Conservation (phyloP, 2,329 filamentous ascomycete genomes). For the Chaetomium sp. region DNA sequence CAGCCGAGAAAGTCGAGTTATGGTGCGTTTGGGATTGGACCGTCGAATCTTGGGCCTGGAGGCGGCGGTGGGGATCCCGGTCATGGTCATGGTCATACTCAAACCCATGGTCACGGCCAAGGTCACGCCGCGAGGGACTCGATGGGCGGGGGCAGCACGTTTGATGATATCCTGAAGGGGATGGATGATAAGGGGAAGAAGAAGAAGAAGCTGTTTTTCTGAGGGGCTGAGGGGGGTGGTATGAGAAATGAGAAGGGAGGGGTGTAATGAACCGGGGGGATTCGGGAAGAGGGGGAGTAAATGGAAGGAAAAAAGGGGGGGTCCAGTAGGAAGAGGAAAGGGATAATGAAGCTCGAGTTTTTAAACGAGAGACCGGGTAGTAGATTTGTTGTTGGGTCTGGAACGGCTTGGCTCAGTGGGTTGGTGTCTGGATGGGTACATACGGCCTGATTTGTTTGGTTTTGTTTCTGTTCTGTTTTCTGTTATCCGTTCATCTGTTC, state of each 20-base stretch:
- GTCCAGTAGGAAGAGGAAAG: too few species aligned
- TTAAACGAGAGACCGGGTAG: too few species aligned
- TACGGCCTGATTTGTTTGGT: too few species aligned
- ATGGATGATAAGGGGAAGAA: slow-evolving; percentile 28
- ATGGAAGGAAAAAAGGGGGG: too few species aligned
- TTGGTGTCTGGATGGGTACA: too few species aligned
- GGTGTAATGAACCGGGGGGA: background rate
- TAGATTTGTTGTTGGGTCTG: too few species aligned
- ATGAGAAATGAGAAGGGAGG: too few species aligned
- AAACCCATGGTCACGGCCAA: background rate
- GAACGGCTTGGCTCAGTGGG: too few species aligned
- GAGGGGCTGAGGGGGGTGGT: background rate
- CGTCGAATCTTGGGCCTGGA: slow-evolving; percentile 1
- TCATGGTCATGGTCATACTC: background rate
- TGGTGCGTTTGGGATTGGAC: slow-evolving; percentile 6
- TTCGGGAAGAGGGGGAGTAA: background rate
- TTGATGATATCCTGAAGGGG: slow-evolving; percentile 33
- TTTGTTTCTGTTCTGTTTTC: too few species aligned
- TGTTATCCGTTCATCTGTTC: too few species aligned
- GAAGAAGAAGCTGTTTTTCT: slow-evolving; percentile 25
- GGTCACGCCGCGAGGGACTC: background rate
- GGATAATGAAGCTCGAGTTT: too few species aligned
- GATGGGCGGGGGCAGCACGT: slow-evolving; percentile 25
- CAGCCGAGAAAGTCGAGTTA: slow-evolving; percentile 13
- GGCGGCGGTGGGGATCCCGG: background rate